Percentiles rank a stretch among this genome's conserved stretches.
phyloP scores from a whole-genome alignment of 192 early-diverging fungal species.

The Backusella sp. region DNA sequence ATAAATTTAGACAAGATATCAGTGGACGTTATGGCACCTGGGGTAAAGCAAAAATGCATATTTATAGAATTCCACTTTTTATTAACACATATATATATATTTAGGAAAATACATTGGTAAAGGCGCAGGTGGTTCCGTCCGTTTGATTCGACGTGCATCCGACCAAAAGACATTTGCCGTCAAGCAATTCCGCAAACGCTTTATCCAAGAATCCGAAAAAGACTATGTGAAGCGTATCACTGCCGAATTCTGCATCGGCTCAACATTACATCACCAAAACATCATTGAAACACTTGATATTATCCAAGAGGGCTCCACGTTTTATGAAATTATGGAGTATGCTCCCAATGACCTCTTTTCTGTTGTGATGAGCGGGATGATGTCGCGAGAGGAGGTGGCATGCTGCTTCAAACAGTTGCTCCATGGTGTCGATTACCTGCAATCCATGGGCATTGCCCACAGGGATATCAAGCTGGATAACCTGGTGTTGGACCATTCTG shows the following conservation, averaged over 20 bases:
- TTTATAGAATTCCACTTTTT: no score
- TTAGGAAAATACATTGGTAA: constrained; percentile 48
- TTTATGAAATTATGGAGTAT: constrained; percentile 89
- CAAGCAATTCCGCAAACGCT: constrained; percentile 75
- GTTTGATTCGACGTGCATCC: constrained; percentile 56
- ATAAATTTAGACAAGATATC: constrained; percentile 26
- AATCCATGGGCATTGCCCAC: constrained; percentile 89
- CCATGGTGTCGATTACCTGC: constrained; percentile 82
- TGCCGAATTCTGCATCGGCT: constrained; percentile 82
- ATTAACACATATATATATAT: neutral
- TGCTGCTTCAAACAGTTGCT: constrained; percentile 87
- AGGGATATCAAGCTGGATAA: constrained; percentile 92
- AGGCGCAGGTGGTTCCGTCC: constrained; percentile 71
- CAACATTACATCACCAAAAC: constrained; percentile 71
- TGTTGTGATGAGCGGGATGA: constrained; percentile 68
- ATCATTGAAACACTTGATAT: constrained; percentile 78
- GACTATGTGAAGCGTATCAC: constrained; percentile 79
- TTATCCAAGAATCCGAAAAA: constrained; percentile 61
- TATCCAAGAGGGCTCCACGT: constrained; percentile 56
- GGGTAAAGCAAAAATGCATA: constrained; percentile 11
- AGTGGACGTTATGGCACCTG: constrained; percentile 26
- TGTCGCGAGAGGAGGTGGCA: constrained; percentile 75
- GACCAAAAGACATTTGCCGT: constrained; percentile 69
- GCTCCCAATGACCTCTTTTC: constrained; percentile 86
- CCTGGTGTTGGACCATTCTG: constrained; percentile 69